Percentiles rank a stretch among this genome's conserved stretches.
Conservation (phyloP, 352 stramenopile genomes). For the Stephanocyclus meneghinianus region DNA sequence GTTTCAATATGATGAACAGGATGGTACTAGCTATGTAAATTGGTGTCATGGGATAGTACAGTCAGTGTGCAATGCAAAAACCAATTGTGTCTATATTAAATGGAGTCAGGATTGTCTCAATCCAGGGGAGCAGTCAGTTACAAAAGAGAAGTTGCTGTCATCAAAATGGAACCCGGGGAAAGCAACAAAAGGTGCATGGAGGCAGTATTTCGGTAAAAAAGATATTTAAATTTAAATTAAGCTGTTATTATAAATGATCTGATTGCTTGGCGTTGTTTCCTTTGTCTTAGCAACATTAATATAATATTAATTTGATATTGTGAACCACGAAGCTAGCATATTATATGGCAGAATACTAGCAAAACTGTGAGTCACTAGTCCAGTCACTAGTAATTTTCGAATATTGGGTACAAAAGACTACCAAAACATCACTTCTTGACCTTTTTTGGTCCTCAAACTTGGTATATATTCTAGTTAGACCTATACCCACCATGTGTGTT, state of each 20-base stretch:
- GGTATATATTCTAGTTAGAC: slow-evolving; percentile 12
- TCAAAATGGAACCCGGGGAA: slow-evolving; percentile 21
- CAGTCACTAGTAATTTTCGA: slow-evolving; percentile 14
- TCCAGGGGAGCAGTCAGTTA: slow-evolving; percentile 7
- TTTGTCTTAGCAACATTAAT: too few species aligned
- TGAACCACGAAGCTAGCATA: too few species aligned
- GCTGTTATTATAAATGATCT: slow-evolving; percentile 7
- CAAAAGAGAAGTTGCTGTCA: slow-evolving; percentile 12
- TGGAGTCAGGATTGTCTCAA: slow-evolving; percentile 25
- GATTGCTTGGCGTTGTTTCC: too few species aligned
- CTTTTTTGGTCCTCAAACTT: slow-evolving; percentile 18
- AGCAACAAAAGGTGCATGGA: slow-evolving; percentile 10
- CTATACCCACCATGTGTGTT: slow-evolving; percentile 6
- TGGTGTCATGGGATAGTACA: slow-evolving; percentile 27
- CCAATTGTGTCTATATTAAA: slow-evolving; percentile 17
- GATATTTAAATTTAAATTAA: slow-evolving; percentile 5
- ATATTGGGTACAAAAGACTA: neutral
- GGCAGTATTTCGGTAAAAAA: slow-evolving; percentile 16
- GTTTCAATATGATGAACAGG: slow-evolving; percentile 13
- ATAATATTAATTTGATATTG: too few species aligned
- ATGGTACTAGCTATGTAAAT: slow-evolving; percentile 5
- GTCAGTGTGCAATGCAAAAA: slow-evolving; percentile 24
- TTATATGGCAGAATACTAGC: slow-evolving; percentile 1
- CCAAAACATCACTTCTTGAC: slow-evolving; percentile 12
- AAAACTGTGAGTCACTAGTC: slow-evolving; percentile 16